These are phyloP conservation scores for Myriosclerotinia duriaeana DNA, from an alignment of 2,329 filamentous ascomycete genomes.

Conservation along the genomic window DNA sequence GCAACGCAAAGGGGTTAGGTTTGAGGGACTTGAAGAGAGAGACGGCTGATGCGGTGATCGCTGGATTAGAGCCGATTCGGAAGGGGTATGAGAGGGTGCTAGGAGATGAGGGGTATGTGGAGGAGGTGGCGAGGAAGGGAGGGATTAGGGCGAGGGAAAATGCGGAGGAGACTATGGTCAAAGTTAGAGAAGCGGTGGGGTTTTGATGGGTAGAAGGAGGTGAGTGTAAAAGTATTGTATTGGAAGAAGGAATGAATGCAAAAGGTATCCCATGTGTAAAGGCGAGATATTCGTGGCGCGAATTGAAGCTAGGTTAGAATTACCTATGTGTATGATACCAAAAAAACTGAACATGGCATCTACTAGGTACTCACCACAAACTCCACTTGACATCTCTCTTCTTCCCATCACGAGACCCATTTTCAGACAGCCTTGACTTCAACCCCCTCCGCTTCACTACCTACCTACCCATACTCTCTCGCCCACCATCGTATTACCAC, in stretches of 20 bases:
- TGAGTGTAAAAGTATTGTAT: neutral
- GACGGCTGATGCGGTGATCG: slow-evolving; percentile 58
- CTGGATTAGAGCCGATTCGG: slow-evolving; percentile 54
- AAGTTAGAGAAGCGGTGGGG: slow-evolving; percentile 47
- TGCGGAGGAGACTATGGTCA: slow-evolving; percentile 53
- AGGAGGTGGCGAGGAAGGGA: slow-evolving; percentile 58
- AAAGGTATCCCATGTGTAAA: neutral
- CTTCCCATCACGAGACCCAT: no score
- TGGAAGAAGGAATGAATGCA: neutral
- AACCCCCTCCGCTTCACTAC: no score
- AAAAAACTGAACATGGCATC: neutral
- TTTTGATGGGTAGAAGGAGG: slow-evolving; percentile 30
- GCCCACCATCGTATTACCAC: no score
- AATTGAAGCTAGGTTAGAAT: neutral
- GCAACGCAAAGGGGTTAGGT: slow-evolving; percentile 43
- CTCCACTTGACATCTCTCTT: neutral
- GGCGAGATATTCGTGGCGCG: no score
- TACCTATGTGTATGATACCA: slow-evolving; percentile 1
- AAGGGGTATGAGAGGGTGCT: slow-evolving; percentile 57
- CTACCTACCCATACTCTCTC: no score
- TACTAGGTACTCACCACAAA: neutral
- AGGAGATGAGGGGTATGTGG: slow-evolving; percentile 51
- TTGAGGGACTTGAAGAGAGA: slow-evolving; percentile 63
- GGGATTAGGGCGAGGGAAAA: slow-evolving; percentile 60
- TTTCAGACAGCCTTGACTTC: no score